Evolutionary conservation across 108 stramenopile genomes (phyloP).

Genomic region (Licmophora abbreviata): DNA sequence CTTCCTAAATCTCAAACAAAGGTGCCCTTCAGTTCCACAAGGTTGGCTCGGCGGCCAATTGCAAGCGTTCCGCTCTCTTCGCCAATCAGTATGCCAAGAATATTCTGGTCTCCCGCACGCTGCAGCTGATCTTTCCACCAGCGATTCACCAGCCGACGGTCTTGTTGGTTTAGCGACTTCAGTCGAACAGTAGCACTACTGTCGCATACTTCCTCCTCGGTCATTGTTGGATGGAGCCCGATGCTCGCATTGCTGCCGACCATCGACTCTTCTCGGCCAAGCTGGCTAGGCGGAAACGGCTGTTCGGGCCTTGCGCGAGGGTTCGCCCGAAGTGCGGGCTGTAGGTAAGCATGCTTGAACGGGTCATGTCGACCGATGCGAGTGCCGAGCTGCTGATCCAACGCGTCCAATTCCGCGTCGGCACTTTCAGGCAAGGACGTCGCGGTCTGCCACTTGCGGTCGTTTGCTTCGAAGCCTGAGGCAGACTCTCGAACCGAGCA

Average conservation of each 20-base stretch:
- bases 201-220: conserved; percentile 47
- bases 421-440: neutral
- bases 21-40: conserved; percentile 6
- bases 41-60: conserved; percentile 7
- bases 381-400: conserved; percentile 42
- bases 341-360: conserved; percentile 74
- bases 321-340: conserved; percentile 74
- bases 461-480: neutral
- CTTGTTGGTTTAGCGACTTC: conserved; percentile 63
- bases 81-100: conserved; percentile 61
- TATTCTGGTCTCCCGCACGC: conserved; percentile 47
- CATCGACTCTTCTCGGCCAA: conserved; percentile 63
- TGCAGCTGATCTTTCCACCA: conserved; percentile 82
- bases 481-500: neutral
- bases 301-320: conserved; percentile 78
- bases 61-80: conserved; percentile 73
- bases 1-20: no score
- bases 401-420: neutral
- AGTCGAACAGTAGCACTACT: conserved; percentile 68
- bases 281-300: conserved; percentile 80
- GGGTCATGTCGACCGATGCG: conserved; percentile 62
- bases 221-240: no score
- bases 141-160: conserved; percentile 54
- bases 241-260: conserved; percentile 31
- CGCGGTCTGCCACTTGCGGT: neutral